Conservation (phyloP, 495 filamentous ascomycete species). For the Cryomyces minteri region DNA sequence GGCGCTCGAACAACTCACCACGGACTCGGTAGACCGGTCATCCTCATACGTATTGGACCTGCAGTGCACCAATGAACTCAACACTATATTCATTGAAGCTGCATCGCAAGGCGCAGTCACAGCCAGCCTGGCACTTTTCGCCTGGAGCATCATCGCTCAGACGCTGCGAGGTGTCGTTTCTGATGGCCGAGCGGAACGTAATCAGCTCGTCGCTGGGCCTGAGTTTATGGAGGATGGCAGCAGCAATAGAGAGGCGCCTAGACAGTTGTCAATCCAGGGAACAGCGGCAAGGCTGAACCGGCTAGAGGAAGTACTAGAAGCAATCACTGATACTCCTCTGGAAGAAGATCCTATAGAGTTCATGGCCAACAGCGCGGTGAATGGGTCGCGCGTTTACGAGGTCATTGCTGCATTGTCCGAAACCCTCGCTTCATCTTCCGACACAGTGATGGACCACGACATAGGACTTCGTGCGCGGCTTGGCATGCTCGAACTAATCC, state of each 20-base stretch:
- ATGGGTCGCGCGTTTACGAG: conserved; percentile 39
- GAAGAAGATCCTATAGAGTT: conserved; percentile 29
- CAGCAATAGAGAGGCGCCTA: too few relatives aligned
- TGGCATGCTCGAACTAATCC: conserved; percentile 45
- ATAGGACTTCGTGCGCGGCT: conserved; percentile 29
- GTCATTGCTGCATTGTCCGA: conserved; percentile 30
- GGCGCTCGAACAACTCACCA: conserved; percentile 14
- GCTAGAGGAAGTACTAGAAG: conserved; percentile 19
- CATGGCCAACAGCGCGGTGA: conserved; percentile 33
- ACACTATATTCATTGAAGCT: conserved; percentile 37
- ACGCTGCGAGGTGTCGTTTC: background rate
- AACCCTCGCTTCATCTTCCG: background rate
- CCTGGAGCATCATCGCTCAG: conserved; percentile 51
- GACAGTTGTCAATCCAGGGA: too few relatives aligned
- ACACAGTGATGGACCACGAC: background rate
- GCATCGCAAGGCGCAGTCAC: conserved; percentile 24
- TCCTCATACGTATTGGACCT: conserved; percentile 44
- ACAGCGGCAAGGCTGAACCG: background rate
- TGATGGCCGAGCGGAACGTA: background rate
- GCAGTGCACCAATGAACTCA: conserved; percentile 42
- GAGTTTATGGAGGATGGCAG: background rate
- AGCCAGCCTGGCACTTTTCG: conserved; percentile 49
- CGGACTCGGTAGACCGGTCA: conserved; percentile 18
- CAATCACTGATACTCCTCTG: conserved; percentile 20
- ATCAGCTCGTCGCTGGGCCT: background rate